Conservation (phyloP, 208 protist species). For the Tritrichomonas foetus region DNA sequence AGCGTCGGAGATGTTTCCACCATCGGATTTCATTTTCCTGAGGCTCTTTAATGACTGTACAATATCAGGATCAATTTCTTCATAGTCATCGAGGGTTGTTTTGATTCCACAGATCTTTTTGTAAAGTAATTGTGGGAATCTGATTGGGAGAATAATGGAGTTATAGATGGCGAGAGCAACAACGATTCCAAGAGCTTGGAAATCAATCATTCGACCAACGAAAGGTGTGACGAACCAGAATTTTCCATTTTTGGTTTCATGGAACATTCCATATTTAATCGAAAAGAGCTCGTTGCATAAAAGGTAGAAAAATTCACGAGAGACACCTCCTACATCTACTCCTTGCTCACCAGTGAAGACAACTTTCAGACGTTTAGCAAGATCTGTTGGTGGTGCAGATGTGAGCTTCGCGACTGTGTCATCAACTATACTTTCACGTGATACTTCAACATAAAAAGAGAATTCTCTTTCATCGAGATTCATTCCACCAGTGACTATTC, state of each 20-base stretch:
- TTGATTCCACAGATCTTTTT: slow-evolving; percentile 41
- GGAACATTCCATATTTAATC: slow-evolving; percentile 77
- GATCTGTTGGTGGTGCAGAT: slow-evolving; percentile 44
- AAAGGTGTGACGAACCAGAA: slow-evolving; percentile 73
- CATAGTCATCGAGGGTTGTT: slow-evolving; percentile 44
- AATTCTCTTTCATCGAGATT: not conserved
- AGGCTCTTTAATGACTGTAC: not conserved
- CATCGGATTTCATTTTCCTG: slow-evolving; percentile 38
- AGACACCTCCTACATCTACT: slow-evolving; percentile 82
- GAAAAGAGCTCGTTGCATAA: slow-evolving; percentile 76
- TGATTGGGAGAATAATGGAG: slow-evolving; percentile 76
- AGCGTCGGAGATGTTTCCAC: not conserved
- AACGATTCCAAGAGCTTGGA: slow-evolving; percentile 58
- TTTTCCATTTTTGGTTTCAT: slow-evolving; percentile 53
- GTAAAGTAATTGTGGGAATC: slow-evolving; percentile 67
- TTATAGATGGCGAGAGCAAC: slow-evolving; percentile 84
- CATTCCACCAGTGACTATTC: not conserved
- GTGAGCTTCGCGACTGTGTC: not conserved
- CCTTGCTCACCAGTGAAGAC: slow-evolving; percentile 78
- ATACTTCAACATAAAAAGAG: not conserved
- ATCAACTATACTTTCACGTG: slow-evolving; percentile 9
- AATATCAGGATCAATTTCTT: slow-evolving; percentile 48
- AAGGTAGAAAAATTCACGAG: slow-evolving; percentile 90
- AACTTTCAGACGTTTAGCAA: slow-evolving; percentile 73
- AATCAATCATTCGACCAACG: slow-evolving; percentile 52